Conservation (phyloP, 1,139 yeast species). For the Protomyces arabidopsidicola region DNA sequence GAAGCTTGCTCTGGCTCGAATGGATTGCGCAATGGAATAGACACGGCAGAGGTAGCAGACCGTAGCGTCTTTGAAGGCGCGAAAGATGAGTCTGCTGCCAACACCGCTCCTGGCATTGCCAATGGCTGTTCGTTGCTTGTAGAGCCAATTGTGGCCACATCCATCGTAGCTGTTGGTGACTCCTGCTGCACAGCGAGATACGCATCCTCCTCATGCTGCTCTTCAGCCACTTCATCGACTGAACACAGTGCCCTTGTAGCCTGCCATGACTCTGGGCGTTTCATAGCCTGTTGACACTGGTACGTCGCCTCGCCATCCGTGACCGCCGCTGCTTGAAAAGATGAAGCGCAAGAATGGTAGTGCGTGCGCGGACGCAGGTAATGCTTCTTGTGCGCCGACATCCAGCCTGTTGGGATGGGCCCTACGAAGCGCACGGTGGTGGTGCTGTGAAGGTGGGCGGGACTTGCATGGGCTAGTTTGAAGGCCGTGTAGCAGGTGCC, state of each 20-base stretch:
- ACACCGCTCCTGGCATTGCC: not conserved
- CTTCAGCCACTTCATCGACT: not conserved
- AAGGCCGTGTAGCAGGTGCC: conserved; percentile 47
- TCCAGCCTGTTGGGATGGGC: conserved; percentile 61
- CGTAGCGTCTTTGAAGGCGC: not conserved
- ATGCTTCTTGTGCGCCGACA: conserved; percentile 38
- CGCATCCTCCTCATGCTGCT: not conserved
- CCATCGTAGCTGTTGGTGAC: not conserved
- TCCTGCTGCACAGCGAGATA: not conserved
- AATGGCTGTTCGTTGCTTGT: not conserved
- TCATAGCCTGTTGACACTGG: no score
- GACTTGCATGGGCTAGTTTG: conserved; percentile 53
- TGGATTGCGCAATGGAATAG: not conserved
- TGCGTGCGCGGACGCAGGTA: conserved; percentile 31
- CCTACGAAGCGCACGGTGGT: conserved; percentile 59
- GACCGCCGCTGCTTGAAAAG: not conserved
- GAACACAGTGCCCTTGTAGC: not conserved
- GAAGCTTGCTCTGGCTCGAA: not conserved
- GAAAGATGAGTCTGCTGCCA: not conserved
- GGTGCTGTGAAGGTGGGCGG: conserved; percentile 49
- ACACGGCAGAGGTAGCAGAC: not conserved
- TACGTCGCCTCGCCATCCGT: no score
- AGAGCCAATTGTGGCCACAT: not conserved
- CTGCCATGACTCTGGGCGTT: not conserved
- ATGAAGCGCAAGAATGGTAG: conserved; percentile 1